Conservation (phyloP, 176 grass and related monocot species). For the Carex littledalei region DNA sequence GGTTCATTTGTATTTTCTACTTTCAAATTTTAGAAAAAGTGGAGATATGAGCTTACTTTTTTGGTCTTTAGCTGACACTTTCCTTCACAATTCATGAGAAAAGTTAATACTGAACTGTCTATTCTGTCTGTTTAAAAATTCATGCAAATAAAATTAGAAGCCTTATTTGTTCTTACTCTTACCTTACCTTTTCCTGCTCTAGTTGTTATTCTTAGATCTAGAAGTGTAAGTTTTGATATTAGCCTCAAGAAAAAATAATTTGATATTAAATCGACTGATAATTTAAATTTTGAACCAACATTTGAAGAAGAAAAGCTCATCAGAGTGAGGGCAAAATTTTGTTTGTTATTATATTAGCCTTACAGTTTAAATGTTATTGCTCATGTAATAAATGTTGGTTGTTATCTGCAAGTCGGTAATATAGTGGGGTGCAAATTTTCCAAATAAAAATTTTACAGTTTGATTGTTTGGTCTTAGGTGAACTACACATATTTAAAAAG, state of each 20-base stretch:
- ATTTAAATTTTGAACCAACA: neutral
- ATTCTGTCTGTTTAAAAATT: neutral
- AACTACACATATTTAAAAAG: neutral
- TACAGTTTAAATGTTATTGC: neutral
- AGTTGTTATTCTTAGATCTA: too few relatives aligned
- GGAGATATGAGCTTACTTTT: neutral
- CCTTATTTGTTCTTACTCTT: neutral
- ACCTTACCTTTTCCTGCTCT: neutral
- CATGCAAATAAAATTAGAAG: neutral
- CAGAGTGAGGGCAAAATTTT: neutral
- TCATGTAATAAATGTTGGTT: neutral
- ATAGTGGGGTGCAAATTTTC: neutral
- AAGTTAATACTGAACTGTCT: neutral
- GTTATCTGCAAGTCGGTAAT: neutral
- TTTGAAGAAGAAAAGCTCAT: neutral
- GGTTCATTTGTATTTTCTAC: neutral
- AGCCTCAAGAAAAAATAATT: neutral
- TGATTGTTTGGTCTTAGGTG: neutral
- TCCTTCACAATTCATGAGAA: neutral
- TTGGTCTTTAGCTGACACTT: neutral
- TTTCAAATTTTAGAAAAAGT: neutral
- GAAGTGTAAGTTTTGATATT: neutral
- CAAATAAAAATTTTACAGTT: neutral
- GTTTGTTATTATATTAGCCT: neutral
- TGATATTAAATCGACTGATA: neutral